Evolutionary conservation across 129 eudicot species (phyloP).

Genomic region (Centaurea solstitialis): DNA sequence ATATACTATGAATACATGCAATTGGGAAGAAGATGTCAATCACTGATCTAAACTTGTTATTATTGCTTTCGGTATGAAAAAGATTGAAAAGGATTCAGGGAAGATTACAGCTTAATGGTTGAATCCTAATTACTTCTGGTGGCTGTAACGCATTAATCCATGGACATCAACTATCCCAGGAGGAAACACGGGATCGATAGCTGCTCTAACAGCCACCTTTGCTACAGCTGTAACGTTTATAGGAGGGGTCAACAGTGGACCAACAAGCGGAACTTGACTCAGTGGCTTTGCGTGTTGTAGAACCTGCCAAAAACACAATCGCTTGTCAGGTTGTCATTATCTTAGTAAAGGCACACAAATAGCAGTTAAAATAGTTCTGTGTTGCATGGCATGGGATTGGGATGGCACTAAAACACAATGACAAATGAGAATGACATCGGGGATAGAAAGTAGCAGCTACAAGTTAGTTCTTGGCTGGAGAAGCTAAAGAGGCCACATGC

Average conservation of each 20-base stretch:
- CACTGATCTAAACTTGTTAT: not conserved
- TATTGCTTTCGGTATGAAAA: slow-evolving; percentile 3
- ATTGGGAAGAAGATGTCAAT: not conserved
- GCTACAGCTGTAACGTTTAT: slow-evolving; percentile 85
- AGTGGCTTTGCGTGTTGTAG: slow-evolving; percentile 75
- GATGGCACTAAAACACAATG: not conserved
- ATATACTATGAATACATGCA: not conserved
- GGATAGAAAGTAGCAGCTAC: not conserved
- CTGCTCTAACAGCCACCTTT: slow-evolving; percentile 91
- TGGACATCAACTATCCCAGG: slow-evolving; percentile 81
- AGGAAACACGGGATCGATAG: slow-evolving; percentile 89
- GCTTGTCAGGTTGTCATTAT: not conserved
- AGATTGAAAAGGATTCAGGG: slow-evolving; percentile 18
- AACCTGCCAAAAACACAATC: slow-evolving; percentile 48
- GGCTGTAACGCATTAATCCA: slow-evolving; percentile 69
- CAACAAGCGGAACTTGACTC: slow-evolving; percentile 71
- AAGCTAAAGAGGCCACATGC: no score
- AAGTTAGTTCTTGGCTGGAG: not conserved
- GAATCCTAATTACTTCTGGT: slow-evolving; percentile 47
- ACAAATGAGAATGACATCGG: not conserved
- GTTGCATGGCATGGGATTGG: no score
- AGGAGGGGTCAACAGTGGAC: slow-evolving; percentile 81
- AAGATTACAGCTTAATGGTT: slow-evolving; percentile 5
- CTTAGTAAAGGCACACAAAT: not conserved
- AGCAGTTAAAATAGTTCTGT: no score